Percentiles rank a stretch among this genome's conserved stretches.
Conservation (phyloP, 2,329 filamentous ascomycete genomes). For the Diplocarpon mali region DNA sequence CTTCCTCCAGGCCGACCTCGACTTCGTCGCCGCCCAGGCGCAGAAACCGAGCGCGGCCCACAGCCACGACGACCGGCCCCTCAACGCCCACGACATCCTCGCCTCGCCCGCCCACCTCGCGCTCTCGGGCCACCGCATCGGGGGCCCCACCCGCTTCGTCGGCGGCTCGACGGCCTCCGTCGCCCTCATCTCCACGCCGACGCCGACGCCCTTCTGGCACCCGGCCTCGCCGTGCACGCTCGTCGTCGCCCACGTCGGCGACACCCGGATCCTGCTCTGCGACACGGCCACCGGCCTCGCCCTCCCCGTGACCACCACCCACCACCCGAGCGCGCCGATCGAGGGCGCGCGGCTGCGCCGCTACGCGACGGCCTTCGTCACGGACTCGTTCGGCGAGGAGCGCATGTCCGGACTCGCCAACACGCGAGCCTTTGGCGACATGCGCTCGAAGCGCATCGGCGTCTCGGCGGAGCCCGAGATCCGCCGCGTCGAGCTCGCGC, state of each 20-base stretch:
- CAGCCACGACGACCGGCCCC: slow-evolving; percentile 58
- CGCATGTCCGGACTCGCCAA: slow-evolving; percentile 90
- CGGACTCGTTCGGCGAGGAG: slow-evolving; percentile 95
- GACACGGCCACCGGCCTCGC: slow-evolving; percentile 73
- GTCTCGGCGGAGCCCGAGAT: slow-evolving; percentile 92
- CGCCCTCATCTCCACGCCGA: slow-evolving; percentile 84
- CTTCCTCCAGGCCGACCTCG: slow-evolving; percentile 85
- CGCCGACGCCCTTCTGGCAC: slow-evolving; percentile 89
- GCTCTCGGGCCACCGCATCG: slow-evolving; percentile 52
- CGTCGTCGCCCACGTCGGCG: slow-evolving; percentile 81
- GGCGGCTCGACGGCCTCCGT: slow-evolving; percentile 89
- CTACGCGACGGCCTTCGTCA: slow-evolving; percentile 78
- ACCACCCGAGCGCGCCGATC: slow-evolving; percentile 79
- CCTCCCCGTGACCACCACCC: slow-evolving; percentile 75
- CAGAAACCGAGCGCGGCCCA: slow-evolving; percentile 67
- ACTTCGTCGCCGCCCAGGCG: slow-evolving; percentile 86
- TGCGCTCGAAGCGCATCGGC: slow-evolving; percentile 80
- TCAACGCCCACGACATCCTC: slow-evolving; percentile 79
- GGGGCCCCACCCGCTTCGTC: slow-evolving; percentile 69
- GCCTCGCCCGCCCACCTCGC: slow-evolving; percentile 47
- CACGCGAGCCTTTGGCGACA: slow-evolving; percentile 87
- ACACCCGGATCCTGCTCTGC: slow-evolving; percentile 84
- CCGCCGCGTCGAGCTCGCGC: slow-evolving; percentile 62
- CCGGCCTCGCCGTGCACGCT: slow-evolving; percentile 75
- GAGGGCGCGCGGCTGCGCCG: slow-evolving; percentile 76